Evolutionary conservation across 352 stramenopile species (phyloP), one percentile per base, ranked within the genome.

Genomic region (Globisporangium iwayamae): DNA sequence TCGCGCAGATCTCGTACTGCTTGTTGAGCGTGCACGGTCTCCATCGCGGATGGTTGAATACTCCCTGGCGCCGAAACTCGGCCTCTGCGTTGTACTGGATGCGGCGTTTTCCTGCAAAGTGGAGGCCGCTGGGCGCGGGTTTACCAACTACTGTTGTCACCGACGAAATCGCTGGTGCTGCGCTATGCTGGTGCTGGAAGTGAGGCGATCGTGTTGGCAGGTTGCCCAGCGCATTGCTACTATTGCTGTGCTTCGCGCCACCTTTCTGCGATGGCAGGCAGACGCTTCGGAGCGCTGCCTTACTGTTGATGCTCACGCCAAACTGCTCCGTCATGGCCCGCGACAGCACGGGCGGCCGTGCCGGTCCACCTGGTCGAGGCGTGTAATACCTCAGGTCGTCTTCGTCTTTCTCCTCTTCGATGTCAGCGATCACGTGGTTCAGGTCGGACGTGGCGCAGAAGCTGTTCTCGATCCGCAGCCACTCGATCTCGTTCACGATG

Each of bases 381-480:
- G 78, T 80, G 51, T 89, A 88, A 43, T 86, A 77, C 46, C 76
- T 74, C 45, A 85, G 55, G 52, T 89, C 79, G 41, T 84, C 72
- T 62, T 91, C 82, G 4, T 78, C 69, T 53, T 85, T 73, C 60
- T 89, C 66, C 18, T 90, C 81, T 38, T 86, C 80, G 0, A 47
- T 61, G 39, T 66, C 69, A 16, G 82, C 69, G 25, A 86, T 66
- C n/a, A 66, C 67, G 65, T 94, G 85, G 54, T 93, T 93, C 10
- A 90, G 62, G 60, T 94, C 84, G 18, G 74, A 76, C 9, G 85
- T 83, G 0, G 83, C 83, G 62, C 84, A 94, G 34, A 94, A 94
- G 38, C 78, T 89, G 71, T 94, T 94, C 69, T 94, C 86, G 38
- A 91, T 65, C 20, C 80, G 85, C 39, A 94, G 76, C 86, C 86